Evolutionary conservation across 176 grass and related monocot species (phyloP).

Genomic region (Chrysopogon serrulatus): DNA sequence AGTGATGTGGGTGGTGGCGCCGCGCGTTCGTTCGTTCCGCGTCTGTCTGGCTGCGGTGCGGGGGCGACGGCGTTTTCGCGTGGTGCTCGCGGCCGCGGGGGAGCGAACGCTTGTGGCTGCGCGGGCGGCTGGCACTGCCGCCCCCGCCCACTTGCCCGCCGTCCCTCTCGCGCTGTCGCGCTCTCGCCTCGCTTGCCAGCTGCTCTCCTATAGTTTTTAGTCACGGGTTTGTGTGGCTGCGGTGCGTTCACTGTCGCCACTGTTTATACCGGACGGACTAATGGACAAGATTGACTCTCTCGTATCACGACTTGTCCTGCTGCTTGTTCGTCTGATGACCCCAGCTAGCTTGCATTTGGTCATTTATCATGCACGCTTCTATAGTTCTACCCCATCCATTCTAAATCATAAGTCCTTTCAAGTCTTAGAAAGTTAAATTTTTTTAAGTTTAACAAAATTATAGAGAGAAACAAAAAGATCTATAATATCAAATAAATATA

Average conservation of each 20-base stretch:
- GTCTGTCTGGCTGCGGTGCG: neutral
- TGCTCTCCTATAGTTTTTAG: neutral
- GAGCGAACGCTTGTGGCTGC: slow-evolving; percentile 38
- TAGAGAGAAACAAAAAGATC: no score
- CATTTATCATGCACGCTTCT: neutral
- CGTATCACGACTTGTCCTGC: neutral
- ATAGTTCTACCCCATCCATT: no score
- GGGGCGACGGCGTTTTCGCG: neutral
- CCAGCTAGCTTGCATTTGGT: neutral
- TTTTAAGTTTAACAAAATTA: no score
- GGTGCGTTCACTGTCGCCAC: neutral
- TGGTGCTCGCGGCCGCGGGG: neutral
- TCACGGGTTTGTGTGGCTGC: slow-evolving; percentile 15
- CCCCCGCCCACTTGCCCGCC: slow-evolving; percentile 15
- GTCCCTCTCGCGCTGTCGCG: slow-evolving; percentile 23
- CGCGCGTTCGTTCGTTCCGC: neutral
- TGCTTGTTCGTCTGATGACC: neutral
- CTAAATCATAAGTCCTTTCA: no score
- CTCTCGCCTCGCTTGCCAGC: neutral
- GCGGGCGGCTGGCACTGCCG: neutral
- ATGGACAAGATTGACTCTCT: neutral
- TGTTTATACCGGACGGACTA: neutral
- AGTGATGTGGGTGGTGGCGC: slow-evolving; percentile 36
- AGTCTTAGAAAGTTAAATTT: no score
- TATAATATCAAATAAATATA: no score